Percentiles rank a stretch among this genome's conserved stretches.
phyloP scores from a whole-genome alignment of 257 asterid species.

The Fraxinus anomala region DNA sequence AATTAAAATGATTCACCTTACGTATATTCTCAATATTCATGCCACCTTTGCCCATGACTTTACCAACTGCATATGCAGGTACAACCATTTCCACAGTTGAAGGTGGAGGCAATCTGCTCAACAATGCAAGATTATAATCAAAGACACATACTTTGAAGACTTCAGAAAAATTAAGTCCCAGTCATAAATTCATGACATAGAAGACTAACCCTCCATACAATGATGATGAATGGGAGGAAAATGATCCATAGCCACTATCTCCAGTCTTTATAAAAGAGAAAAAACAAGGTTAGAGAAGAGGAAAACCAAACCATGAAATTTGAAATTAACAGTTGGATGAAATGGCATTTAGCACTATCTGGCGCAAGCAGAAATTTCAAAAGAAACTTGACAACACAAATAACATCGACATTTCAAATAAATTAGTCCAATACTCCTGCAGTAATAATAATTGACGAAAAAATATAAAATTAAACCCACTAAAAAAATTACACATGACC shows the following conservation, averaged over 20 bases:
- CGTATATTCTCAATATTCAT: constrained; percentile 87
- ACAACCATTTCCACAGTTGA: constrained; percentile 77
- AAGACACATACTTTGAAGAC: constrained; percentile 9
- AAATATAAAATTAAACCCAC: neutral
- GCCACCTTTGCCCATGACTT: constrained; percentile 89
- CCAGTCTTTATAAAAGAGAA: constrained; percentile 51
- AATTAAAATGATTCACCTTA: constrained; percentile 51
- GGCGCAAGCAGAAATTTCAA: neutral
- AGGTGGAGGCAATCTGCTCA: constrained; percentile 74
- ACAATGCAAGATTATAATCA: constrained; percentile 21
- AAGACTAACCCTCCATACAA: constrained; percentile 64
- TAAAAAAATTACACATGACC: neutral
- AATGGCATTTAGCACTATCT: neutral
- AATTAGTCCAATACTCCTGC: neutral
- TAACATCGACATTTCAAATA: neutral
- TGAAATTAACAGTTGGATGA: neutral
- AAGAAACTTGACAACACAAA: neutral
- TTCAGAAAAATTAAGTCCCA: constrained; percentile 7
- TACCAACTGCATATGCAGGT: constrained; percentile 84
- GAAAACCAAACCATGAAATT: constrained; percentile 15
- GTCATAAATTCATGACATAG: constrained; percentile 20
- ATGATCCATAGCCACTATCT: constrained; percentile 63
- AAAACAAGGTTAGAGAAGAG: constrained; percentile 23
- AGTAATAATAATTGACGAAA: neutral
- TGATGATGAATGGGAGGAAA: constrained; percentile 64